Conservation (phyloP, 2,329 filamentous ascomycete species). For the Onygenales sp. region DNA sequence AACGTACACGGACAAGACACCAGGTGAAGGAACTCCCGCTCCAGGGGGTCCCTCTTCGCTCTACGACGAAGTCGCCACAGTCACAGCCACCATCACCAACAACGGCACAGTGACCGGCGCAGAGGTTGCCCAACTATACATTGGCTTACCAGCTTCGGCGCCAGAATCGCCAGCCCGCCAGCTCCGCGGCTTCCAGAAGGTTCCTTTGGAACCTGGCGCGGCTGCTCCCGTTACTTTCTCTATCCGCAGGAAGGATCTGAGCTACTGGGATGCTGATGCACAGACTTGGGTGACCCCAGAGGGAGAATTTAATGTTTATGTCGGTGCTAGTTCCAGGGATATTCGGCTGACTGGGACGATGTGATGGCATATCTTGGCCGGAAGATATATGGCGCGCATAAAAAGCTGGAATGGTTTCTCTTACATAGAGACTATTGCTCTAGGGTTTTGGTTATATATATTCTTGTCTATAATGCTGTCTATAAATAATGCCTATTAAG, state of each 20-base stretch:
- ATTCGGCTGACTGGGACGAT: conserved; percentile 17
- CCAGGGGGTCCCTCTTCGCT: conserved; percentile 46
- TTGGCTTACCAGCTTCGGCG: conserved; percentile 52
- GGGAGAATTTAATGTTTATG: conserved; percentile 24
- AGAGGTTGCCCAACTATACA: conserved; percentile 51
- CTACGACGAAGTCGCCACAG: conserved; percentile 40
- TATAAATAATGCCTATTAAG: no score
- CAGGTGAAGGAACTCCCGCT: conserved; percentile 39
- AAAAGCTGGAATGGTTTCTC: not conserved
- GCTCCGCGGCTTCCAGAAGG: conserved; percentile 66
- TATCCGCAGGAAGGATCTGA: conserved; percentile 59
- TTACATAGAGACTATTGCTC: no score
- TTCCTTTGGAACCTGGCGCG: conserved; percentile 47
- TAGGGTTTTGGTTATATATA: no score
- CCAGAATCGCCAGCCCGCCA: conserved; percentile 33
- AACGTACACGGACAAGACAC: not conserved
- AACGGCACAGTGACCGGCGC: conserved; percentile 38
- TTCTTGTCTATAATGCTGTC: no score
- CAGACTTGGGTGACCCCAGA: conserved; percentile 62
- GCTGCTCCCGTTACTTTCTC: conserved; percentile 46
- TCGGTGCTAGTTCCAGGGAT: conserved; percentile 28
- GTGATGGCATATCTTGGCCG: not conserved
- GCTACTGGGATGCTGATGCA: conserved; percentile 57
- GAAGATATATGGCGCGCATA: not conserved
- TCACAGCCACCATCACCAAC: conserved; percentile 40